Base-by-base conservation (phyloP, 352 stramenopile genomes). In the Aphanomyces stellatus region DNA sequence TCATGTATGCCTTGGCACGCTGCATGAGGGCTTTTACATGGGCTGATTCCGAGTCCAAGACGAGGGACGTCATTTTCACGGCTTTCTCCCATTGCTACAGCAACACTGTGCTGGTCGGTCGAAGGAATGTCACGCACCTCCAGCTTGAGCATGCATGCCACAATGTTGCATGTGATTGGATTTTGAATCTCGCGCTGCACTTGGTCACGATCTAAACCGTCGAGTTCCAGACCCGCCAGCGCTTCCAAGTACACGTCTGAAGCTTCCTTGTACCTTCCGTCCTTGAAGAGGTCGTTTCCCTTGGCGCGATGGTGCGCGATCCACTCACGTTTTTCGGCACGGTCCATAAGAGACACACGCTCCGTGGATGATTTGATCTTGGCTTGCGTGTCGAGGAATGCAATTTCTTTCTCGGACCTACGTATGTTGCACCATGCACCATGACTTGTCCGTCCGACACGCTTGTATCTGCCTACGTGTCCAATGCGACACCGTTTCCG, bases 401-500 rank as follows among this genome's bases (percentile, higher is more conserved):
- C 82, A 57, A 91, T 87, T 63, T 92, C 85, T 42, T 87, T 79
- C 10, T 74, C 65, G 2, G 77, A 88, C 17, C 80, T 92, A 69
- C 90, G 37, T 48, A 5, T 25, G 48, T 13, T 8, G 10, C n/a
- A 41, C 6, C 6, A 30, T 17, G 10, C 13, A 49, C 53, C 30
- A 63, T 27, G 1, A 4, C 22, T 57, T 30, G 37, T 46, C 11
- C 37, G n/a, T 46, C 0, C 37, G n/a, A 0, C 11, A 11, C 2
- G 25, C 27, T 1, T 10, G 34, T 17, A 10, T 24, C 11, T 19
- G 28, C 60, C 28, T 34, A 67, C 60, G 60, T 67, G 34, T 67
- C 81, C 13, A 94, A 76, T 78, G 90, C 88, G 28, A 94, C 74
- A 31, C 82, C 85, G 61, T 94, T 92, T 30, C 88, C 82, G 33